phyloP scores from a whole-genome alignment of 257 asterid species.

The Striga asiatica region DNA sequence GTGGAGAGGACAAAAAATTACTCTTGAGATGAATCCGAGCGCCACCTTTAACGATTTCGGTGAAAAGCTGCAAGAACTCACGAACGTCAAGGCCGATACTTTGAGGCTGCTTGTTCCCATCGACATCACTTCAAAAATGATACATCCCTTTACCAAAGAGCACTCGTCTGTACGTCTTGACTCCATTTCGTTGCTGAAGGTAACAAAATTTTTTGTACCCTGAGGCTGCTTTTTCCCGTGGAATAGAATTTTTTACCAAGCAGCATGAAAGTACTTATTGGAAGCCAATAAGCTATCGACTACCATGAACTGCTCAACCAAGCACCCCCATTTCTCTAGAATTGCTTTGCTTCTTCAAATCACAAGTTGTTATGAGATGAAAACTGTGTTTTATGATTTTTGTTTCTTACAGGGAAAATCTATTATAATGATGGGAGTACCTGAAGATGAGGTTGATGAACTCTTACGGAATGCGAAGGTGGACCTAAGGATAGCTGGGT shows the following conservation, averaged over 20 bases:
- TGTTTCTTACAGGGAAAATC: constrained; percentile 81
- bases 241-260: too few species aligned
- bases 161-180: constrained; percentile 54
- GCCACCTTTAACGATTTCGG: constrained; percentile 74
- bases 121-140: constrained; percentile 48
- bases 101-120: constrained; percentile 62
- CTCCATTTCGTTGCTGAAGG: constrained; percentile 46
- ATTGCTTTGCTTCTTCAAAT: not conserved
- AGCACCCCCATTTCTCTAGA: too few species aligned
- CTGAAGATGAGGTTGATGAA: constrained; percentile 68
- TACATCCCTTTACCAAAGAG: constrained; percentile 73
- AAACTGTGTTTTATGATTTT: too few species aligned
- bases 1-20: constrained; percentile 66
- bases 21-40: constrained; percentile 37
- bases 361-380: too few species aligned
- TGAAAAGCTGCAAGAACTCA: constrained; percentile 48
- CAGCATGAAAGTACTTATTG: too few species aligned
- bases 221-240: too few species aligned
- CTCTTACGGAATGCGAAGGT: constrained; percentile 42
- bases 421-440: constrained; percentile 89
- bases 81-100: constrained; percentile 58
- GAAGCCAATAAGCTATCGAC: too few species aligned
- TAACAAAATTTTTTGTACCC: too few species aligned
- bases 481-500: constrained; percentile 78
- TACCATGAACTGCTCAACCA: too few species aligned